Evolutionary conservation across 441 rosid species (phyloP).

Genomic region (Arabidopsis lyrata): DNA sequence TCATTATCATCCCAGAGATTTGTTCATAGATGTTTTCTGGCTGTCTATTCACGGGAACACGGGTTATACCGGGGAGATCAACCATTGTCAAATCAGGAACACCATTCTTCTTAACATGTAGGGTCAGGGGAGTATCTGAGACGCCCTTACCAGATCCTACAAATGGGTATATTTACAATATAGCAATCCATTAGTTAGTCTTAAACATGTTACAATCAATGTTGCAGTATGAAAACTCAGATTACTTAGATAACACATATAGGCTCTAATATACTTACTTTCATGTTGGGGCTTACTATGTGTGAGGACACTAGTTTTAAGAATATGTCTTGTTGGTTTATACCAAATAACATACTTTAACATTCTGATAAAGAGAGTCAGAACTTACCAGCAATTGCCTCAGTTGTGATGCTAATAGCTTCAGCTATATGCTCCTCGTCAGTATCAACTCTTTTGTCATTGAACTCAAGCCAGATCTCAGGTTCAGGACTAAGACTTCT

Average conservation of each 20-base stretch:
- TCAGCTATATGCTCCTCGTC: slow-evolving; percentile 23
- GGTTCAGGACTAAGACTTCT: slow-evolving; percentile 1
- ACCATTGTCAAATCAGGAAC: slow-evolving; percentile 59
- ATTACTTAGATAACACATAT: background rate
- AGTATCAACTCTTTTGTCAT: slow-evolving; percentile 13
- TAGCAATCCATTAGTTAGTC: background rate
- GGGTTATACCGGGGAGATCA: slow-evolving; percentile 56
- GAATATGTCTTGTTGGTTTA: background rate
- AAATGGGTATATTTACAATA: background rate
- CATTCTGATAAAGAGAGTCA: background rate
- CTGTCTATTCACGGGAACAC: slow-evolving; percentile 52
- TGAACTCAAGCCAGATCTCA: slow-evolving; percentile 29
- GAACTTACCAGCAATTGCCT: slow-evolving; percentile 25
- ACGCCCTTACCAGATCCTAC: slow-evolving; percentile 28
- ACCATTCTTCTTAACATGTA: slow-evolving; percentile 40
- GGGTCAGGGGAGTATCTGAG: slow-evolving; percentile 26
- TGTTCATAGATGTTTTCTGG: slow-evolving; percentile 53
- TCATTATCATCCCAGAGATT: slow-evolving; percentile 48
- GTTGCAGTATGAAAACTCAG: background rate
- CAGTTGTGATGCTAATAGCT: slow-evolving; percentile 3
- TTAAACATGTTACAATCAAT: background rate
- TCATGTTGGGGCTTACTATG: too few relatives aligned
- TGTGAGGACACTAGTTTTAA: background rate
- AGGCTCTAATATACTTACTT: background rate
- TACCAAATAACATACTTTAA: background rate